phyloP scores from a whole-genome alignment of 768 basidiomycete species.

The Boletellus sp. region DNA sequence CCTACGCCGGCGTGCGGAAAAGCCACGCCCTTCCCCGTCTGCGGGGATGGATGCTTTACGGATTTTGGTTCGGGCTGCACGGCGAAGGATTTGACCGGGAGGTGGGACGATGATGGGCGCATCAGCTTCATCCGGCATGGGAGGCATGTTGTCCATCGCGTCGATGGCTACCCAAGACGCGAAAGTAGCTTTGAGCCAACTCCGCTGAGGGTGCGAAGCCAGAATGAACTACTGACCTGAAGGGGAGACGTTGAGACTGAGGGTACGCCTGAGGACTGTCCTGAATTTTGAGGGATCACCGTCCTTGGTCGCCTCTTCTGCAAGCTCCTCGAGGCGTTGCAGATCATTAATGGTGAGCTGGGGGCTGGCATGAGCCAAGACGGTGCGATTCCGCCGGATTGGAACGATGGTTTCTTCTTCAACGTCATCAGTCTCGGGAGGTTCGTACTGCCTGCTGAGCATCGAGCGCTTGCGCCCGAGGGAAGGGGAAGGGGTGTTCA shows the following conservation, averaged over 20 bases:
- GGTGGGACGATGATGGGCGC: slow-evolving; percentile 83
- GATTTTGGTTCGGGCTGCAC: slow-evolving; percentile 92
- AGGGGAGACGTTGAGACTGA: slow-evolving; percentile 83
- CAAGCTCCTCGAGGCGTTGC: slow-evolving; percentile 90
- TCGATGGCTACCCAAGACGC: slow-evolving; percentile 49
- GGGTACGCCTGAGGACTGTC: slow-evolving; percentile 75
- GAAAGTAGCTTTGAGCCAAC: slow-evolving; percentile 21
- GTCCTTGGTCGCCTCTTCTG: slow-evolving; percentile 81
- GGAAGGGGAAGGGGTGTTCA: slow-evolving; percentile 40
- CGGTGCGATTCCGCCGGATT: slow-evolving; percentile 63
- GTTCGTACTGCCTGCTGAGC: slow-evolving; percentile 91
- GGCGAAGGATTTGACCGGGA: slow-evolving; percentile 84
- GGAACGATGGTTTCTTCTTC: slow-evolving; percentile 72
- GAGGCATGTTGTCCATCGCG: slow-evolving; percentile 62
- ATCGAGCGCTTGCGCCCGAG: slow-evolving; percentile 89
- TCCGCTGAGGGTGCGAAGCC: neutral
- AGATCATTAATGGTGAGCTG: slow-evolving; percentile 91
- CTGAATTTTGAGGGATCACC: slow-evolving; percentile 80
- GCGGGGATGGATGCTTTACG: slow-evolving; percentile 76
- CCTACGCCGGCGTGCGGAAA: slow-evolving; percentile 40
- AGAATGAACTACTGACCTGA: slow-evolving; percentile 57
- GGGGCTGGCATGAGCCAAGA: slow-evolving; percentile 65
- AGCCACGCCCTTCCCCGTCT: slow-evolving; percentile 82
- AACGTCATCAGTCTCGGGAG: slow-evolving; percentile 69
- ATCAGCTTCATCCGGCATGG: slow-evolving; percentile 77